Conservation (phyloP, 441 rosid genomes). For the Arabidopsis hybrid region DNA sequence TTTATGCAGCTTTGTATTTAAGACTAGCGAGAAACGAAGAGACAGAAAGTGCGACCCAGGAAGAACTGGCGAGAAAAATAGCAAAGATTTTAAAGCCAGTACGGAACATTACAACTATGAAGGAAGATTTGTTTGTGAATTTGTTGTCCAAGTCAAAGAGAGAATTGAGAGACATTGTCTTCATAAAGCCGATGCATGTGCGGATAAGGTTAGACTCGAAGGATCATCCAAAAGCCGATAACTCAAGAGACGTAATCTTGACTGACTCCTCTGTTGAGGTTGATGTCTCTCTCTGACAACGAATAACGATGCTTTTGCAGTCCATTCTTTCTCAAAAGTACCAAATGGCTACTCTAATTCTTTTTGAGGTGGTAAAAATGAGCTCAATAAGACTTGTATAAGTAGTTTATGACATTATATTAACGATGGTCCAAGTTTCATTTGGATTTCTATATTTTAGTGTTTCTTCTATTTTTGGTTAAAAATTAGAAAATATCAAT, state of each 20-base stretch:
- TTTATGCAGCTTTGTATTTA: constrained; percentile 69
- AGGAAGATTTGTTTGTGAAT: constrained; percentile 58
- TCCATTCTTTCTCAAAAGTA: neutral
- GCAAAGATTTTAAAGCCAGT: constrained; percentile 58
- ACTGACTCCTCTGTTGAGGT: constrained; percentile 63
- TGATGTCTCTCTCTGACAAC: constrained; percentile 54
- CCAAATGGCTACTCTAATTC: constrained; percentile 7
- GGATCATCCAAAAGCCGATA: constrained; percentile 84
- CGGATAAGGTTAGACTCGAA: constrained; percentile 60
- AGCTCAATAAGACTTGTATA: neutral
- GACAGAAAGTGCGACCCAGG: constrained; percentile 49
- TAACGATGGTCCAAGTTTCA: neutral
- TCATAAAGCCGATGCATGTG: constrained; percentile 74
- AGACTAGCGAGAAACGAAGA: constrained; percentile 56
- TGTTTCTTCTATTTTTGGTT: neutral
- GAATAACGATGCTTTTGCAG: neutral
- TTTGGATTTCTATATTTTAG: neutral
- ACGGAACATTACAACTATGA: constrained; percentile 43
- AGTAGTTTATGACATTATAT: neutral
- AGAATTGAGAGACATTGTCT: constrained; percentile 69
- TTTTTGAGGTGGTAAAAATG: neutral
- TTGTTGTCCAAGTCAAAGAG: constrained; percentile 59
- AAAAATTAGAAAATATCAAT: neutral
- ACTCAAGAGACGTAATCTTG: constrained; percentile 62
- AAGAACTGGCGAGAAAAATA: constrained; percentile 63